Evolutionary conservation across 805 yeast species (phyloP).

Genomic region (Priceomyces haplophilus): DNA sequence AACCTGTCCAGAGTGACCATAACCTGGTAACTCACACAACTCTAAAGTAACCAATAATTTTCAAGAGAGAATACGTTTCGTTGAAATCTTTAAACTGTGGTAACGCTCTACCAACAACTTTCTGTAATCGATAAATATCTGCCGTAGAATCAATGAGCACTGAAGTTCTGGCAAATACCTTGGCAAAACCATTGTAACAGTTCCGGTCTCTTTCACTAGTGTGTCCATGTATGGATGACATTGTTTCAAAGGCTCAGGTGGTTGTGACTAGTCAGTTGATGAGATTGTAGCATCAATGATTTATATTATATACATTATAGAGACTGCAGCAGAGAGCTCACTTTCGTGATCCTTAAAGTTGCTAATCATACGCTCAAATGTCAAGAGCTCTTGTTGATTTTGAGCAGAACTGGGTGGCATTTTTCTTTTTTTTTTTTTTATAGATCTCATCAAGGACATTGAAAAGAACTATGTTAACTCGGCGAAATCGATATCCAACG

Average conservation of each 20-base stretch:
- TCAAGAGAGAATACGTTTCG: slow-evolving; percentile 53
- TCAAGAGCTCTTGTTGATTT: slow-evolving; percentile 12
- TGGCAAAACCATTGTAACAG: slow-evolving; percentile 57
- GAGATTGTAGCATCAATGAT: slow-evolving; percentile 49
- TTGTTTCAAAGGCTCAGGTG: slow-evolving; percentile 40
- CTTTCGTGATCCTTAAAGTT: slow-evolving; percentile 57
- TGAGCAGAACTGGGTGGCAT: slow-evolving; percentile 12
- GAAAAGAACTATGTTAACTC: slow-evolving; percentile 43
- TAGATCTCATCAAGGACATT: slow-evolving; percentile 20
- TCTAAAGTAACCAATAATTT: slow-evolving; percentile 61
- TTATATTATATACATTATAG: slow-evolving; percentile 59
- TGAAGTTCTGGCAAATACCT: slow-evolving; percentile 54
- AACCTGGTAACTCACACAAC: slow-evolving; percentile 58
- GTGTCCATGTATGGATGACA: slow-evolving; percentile 65
- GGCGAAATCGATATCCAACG: slow-evolving; percentile 64
- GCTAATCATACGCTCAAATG: slow-evolving; percentile 29
- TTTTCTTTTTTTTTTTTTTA: slow-evolving; percentile 3
- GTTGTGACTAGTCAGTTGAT: slow-evolving; percentile 49
- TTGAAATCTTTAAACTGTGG: slow-evolving; percentile 48
- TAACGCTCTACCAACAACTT: slow-evolving; percentile 46
- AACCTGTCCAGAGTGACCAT: slow-evolving; percentile 59
- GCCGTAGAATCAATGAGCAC: slow-evolving; percentile 43
- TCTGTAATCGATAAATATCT: slow-evolving; percentile 58
- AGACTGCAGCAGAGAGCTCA: slow-evolving; percentile 62
- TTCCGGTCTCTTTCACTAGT: slow-evolving; percentile 62